Evolutionary conservation across 108 stramenopile genomes (phyloP).

Genomic region (Nannochloropsis oceanica): DNA sequence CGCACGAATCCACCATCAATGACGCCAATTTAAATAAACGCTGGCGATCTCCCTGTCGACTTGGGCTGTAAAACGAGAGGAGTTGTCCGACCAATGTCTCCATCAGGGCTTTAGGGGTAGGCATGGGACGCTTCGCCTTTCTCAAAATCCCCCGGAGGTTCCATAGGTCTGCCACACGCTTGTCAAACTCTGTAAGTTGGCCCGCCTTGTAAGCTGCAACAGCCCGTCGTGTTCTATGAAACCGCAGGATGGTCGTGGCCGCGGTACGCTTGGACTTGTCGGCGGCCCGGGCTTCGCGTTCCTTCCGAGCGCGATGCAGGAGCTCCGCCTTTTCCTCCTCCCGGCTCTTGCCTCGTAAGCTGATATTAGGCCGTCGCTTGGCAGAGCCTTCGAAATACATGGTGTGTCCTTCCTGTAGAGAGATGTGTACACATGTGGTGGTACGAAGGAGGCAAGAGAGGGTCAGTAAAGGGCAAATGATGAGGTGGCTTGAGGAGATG

Average conservation of each 20-base stretch:
- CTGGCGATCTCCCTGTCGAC: neutral
- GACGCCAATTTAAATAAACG: neutral
- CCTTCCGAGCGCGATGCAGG: conserved; percentile 3
- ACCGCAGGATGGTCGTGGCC: neutral
- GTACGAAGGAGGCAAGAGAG: too few relatives aligned
- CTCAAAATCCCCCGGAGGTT: neutral
- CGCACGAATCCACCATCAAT: neutral
- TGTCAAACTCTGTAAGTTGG: neutral
- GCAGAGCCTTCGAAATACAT: conserved; percentile 12
- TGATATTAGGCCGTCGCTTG: conserved; percentile 21
- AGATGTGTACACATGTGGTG: too few relatives aligned
- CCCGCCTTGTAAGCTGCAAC: neutral
- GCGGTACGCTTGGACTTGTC: neutral
- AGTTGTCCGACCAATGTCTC: neutral
- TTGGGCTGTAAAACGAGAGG: neutral
- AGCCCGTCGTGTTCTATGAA: neutral
- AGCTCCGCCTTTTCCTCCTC: conserved; percentile 25
- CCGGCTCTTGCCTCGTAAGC: conserved; percentile 20
- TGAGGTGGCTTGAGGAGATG: too few relatives aligned
- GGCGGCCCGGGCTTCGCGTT: neutral
- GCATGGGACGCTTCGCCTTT: neutral
- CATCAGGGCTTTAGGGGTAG: neutral
- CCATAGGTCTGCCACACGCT: neutral
- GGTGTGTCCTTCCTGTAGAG: neutral
- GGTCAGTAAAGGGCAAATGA: too few relatives aligned